phyloP scores from a whole-genome alignment of 441 rosid species.

The California macrophylla region DNA sequence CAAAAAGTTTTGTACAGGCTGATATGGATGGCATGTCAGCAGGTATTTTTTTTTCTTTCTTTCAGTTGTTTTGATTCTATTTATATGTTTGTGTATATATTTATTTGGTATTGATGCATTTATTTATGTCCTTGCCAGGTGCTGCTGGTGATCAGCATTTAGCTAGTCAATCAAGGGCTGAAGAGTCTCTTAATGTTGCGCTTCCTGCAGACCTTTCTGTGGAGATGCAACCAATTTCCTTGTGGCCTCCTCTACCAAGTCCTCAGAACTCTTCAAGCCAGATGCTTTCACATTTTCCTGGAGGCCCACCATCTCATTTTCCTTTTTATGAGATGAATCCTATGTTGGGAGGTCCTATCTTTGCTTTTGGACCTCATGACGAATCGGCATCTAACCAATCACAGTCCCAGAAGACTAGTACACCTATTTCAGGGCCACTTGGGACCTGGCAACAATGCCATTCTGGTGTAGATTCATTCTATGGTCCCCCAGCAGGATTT shows the following conservation, averaged over 20 bases:
- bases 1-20: constrained; percentile 46
- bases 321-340: constrained; percentile 93
- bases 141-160: constrained; percentile 38
- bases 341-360: constrained; percentile 74
- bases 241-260: constrained; percentile 72
- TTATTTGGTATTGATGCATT: neutral
- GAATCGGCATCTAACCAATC: constrained; percentile 57
- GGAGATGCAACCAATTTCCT: constrained; percentile 68
- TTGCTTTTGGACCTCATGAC: constrained; percentile 82
- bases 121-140: constrained; percentile 33
- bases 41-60: constrained; percentile 17
- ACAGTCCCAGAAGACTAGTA: constrained; percentile 59
- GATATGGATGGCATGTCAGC: constrained; percentile 36
- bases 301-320: constrained; percentile 66
- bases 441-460: constrained; percentile 75
- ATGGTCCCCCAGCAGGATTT: constrained; percentile 80
- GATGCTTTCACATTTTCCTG: constrained; percentile 79
- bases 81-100: neutral
- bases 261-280: constrained; percentile 68
- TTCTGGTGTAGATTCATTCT: constrained; percentile 84
- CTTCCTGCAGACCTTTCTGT: constrained; percentile 97
- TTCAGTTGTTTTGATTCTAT: neutral
- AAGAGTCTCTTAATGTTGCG: constrained; percentile 74
- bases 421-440: constrained; percentile 50
- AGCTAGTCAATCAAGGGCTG: constrained; percentile 57